These are phyloP conservation scores for Solanum arcanum DNA, from an alignment of 257 asterid genomes.

Conservation along the genomic window DNA sequence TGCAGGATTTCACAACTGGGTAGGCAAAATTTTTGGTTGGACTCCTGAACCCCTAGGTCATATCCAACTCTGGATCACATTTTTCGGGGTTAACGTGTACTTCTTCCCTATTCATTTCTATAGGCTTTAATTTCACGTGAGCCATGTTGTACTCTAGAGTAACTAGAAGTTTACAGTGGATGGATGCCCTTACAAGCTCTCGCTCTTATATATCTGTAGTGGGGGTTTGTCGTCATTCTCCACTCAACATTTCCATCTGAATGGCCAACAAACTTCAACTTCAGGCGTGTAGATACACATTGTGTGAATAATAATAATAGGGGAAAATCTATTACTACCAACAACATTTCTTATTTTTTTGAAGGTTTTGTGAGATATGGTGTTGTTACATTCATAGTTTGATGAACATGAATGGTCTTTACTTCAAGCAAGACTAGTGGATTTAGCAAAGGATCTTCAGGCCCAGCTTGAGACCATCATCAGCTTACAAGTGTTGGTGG, in stretches of 20 bases:
- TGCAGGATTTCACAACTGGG: background rate
- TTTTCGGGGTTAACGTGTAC: background rate
- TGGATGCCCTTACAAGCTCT: background rate
- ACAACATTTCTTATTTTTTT: background rate
- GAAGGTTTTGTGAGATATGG: background rate
- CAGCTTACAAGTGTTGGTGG: background rate
- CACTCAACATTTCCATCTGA: background rate
- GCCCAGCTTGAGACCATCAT: background rate
- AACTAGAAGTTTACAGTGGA: background rate
- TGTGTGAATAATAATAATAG: background rate
- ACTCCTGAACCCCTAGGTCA: background rate
- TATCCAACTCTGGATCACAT: background rate
- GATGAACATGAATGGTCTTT: background rate
- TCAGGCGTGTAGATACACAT: background rate
- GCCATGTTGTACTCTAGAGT: background rate
- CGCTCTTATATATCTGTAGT: background rate
- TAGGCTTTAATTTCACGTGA: background rate
- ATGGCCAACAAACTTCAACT: background rate
- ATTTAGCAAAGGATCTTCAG: background rate
- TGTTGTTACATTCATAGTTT: background rate
- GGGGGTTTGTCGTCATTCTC: background rate
- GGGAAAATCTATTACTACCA: background rate
- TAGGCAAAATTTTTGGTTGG: background rate
- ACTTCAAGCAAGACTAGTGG: background rate
- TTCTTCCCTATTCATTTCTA: background rate